These are phyloP conservation scores for Lactarius vividus DNA, from an alignment of 768 basidiomycete genomes.

Conservation along the genomic window DNA sequence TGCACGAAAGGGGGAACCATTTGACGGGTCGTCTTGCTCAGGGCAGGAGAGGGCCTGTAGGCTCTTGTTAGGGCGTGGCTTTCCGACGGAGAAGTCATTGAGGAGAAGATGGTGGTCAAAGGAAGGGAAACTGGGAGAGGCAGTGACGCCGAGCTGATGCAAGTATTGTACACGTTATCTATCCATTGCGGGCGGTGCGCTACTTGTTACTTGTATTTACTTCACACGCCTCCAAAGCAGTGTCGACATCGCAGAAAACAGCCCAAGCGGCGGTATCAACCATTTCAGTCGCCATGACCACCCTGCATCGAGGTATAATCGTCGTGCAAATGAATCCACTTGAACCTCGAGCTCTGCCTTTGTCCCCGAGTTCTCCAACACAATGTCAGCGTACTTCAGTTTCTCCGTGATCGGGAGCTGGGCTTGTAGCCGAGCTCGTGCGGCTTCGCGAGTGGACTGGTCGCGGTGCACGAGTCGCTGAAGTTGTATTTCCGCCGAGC, in stretches of 20 bases:
- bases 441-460: conserved; percentile 59
- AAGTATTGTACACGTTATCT: background rate
- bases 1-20: conserved; percentile 83
- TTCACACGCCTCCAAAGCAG: conserved; percentile 38
- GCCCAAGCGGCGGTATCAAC: conserved; percentile 54
- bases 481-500: conserved; percentile 81
- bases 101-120: background rate
- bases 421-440: conserved; percentile 68
- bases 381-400: conserved; percentile 76
- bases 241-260: conserved; percentile 46
- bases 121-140: background rate
- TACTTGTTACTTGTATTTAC: conserved; percentile 10
- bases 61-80: conserved; percentile 56
- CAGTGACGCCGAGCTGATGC: background rate
- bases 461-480: conserved; percentile 80
- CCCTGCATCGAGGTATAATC: conserved; percentile 45
- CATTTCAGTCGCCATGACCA: conserved; percentile 63
- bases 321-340: conserved; percentile 44
- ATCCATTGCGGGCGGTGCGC: too few relatives aligned
- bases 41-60: conserved; percentile 38
- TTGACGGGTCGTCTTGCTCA: conserved; percentile 48
- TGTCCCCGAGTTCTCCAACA: conserved; percentile 88
- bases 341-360: conserved; percentile 60
- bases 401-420: conserved; percentile 82
- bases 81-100: conserved; percentile 35